Base-by-base conservation (phyloP, 257 asterid genomes). In the Nicotiana attenuata region DNA sequence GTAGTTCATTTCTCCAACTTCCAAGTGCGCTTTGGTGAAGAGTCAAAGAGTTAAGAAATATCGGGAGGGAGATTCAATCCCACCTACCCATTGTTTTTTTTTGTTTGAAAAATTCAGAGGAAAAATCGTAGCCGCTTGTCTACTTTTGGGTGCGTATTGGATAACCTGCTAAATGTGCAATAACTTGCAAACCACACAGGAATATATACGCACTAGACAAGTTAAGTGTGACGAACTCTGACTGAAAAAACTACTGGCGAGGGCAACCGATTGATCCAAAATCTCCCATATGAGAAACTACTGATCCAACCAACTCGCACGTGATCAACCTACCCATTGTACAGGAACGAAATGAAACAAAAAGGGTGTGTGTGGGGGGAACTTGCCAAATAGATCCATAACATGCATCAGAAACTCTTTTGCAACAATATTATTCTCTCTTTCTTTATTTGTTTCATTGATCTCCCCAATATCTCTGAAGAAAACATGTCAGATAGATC, bases 401-500 rank as follows among this genome's bases (percentile, higher is more conserved):
- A 45, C 7, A 11, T 71, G 78, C 0, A 73, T 73, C 79, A 47
- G 79, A 73, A 73, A 73, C 9, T 71, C 38, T 22, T 45, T 47
- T 45, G 35, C 16, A 45, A 47, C 38, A 73, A 45, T 22, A 73
- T 22, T 47, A 7, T 47, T 22, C 24, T 63, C 33, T 20, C 19
- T 47, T 71, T 47, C 22, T 47, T 73, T 52, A 52, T 52, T 15
- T 14, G 57, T 52, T 52, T 3, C 57, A 3, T 13, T 73, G 22
- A 47, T 73, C 3, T 38, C 9, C 28, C 47, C 81, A 56, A n/a
- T 56, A 65, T 67, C 53, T 73, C 24, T 69, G 63, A 28, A 68
- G 63, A 80, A 41, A 9, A 59, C 52, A 33, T 86, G 88, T 84
- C 87, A 85, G 86, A 77, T 73, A 80, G 59, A 85, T 85, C 83